Percentiles rank a stretch among this genome's conserved stretches.
These are phyloP conservation scores for Lasiosphaeria ovina DNA, from an alignment of 495 filamentous ascomycete genomes.

Conservation along the genomic window DNA sequence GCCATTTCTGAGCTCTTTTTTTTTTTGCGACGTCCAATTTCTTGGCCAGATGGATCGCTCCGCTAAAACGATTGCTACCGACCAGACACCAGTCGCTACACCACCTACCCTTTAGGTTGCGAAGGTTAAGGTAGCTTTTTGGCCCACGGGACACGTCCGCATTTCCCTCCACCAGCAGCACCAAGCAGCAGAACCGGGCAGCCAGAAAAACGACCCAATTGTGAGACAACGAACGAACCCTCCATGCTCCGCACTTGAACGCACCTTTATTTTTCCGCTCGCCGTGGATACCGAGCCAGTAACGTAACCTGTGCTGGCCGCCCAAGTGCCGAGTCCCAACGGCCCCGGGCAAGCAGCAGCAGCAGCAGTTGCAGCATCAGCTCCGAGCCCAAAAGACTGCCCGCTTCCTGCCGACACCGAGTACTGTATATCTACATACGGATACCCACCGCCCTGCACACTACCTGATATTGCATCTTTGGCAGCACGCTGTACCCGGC, in stretches of 20 bases:
- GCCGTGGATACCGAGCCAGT: neutral
- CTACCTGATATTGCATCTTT: too few species aligned
- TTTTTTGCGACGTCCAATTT: slow-evolving; percentile 2
- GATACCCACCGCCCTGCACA: too few species aligned
- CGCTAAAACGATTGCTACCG: neutral
- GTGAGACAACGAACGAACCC: neutral
- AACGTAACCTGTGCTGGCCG: neutral
- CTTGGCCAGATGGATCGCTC: neutral
- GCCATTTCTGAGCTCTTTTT: neutral
- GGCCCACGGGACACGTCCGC: too few species aligned
- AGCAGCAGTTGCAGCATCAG: too few species aligned
- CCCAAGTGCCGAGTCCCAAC: too few species aligned
- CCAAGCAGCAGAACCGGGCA: neutral
- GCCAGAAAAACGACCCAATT: neutral
- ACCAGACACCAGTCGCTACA: neutral
- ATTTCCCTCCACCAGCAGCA: too few species aligned
- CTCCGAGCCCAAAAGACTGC: too few species aligned
- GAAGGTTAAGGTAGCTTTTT: neutral
- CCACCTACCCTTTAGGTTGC: neutral
- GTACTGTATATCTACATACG: too few species aligned
- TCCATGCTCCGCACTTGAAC: neutral
- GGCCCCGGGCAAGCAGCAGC: too few species aligned
- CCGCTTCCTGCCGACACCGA: too few species aligned
- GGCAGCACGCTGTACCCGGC: too few species aligned
- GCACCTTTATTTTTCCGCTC: neutral